Percentiles rank a stretch among this genome's conserved stretches.
Conservation (phyloP, 371 early-diverging fungal species). For the Mucor irregularis region DNA sequence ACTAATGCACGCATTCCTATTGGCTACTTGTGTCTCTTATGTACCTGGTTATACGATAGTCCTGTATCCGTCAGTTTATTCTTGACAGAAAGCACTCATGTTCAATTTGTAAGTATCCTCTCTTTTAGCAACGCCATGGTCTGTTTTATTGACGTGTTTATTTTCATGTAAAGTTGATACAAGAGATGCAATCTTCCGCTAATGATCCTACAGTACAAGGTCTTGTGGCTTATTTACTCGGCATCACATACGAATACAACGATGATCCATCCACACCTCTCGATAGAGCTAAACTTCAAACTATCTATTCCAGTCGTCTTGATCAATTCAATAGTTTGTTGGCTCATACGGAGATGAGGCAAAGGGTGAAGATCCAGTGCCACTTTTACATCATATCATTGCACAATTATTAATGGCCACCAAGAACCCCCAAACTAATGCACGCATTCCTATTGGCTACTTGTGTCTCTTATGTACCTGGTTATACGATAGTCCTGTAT, state of each 20-base stretch:
- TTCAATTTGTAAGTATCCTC: constrained; percentile 78
- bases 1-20: constrained; percentile 71
- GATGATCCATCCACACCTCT: constrained; percentile 74
- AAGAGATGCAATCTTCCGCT: constrained; percentile 82
- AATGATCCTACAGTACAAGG: constrained; percentile 87
- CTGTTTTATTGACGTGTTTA: neutral
- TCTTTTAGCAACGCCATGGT: neutral
- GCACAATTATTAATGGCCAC: constrained; percentile 63
- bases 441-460: constrained; percentile 74
- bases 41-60: constrained; percentile 83
- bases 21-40: constrained; percentile 70
- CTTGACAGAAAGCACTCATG: constrained; percentile 84
- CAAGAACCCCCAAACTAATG: constrained; percentile 54
- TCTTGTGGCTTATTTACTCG: constrained; percentile 81
- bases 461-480: constrained; percentile 75
- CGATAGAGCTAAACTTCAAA: constrained; percentile 71
- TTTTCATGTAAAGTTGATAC: constrained; percentile 64
- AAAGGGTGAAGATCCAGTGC: constrained; percentile 62
- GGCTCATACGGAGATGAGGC: constrained; percentile 75
- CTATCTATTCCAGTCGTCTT: constrained; percentile 79
- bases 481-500: constrained; percentile 78
- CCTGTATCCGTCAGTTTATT: constrained; percentile 78
- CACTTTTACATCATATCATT: constrained; percentile 59
- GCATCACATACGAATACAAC: constrained; percentile 84
- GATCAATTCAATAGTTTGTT: constrained; percentile 82